A percentile compares a stretch with the other conserved stretches of the same genome.
Conservation (phyloP, 228 moss, liverwort and hornwort species). For the Sphagnum fallax region DNA sequence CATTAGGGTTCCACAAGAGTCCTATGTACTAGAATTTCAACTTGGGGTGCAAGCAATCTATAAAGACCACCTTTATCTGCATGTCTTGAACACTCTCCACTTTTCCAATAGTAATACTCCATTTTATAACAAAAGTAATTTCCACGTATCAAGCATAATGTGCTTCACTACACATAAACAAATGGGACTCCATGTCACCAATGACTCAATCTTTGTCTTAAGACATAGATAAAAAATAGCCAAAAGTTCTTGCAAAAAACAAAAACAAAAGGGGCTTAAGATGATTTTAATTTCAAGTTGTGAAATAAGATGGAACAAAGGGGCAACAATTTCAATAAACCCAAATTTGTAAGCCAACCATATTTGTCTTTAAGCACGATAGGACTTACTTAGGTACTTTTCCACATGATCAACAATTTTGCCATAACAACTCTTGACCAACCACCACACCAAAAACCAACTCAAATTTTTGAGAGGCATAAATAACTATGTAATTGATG, state of each 20-base stretch:
- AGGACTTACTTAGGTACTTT: neutral
- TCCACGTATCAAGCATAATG: conserved; percentile 77
- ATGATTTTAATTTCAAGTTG: too few relatives aligned
- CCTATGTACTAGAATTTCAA: neutral
- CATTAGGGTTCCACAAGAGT: neutral
- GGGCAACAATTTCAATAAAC: too few relatives aligned
- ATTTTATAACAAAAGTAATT: conserved; percentile 58
- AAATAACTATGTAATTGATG: too few relatives aligned
- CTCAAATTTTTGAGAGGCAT: too few relatives aligned
- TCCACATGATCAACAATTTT: neutral
- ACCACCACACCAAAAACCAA: too few relatives aligned
- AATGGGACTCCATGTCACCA: too few relatives aligned
- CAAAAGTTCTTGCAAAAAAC: neutral
- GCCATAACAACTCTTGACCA: neutral
- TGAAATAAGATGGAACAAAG: too few relatives aligned
- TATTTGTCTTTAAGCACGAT: too few relatives aligned
- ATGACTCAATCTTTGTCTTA: neutral
- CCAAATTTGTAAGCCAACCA: too few relatives aligned
- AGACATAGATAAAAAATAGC: too few relatives aligned
- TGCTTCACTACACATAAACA: conserved; percentile 43
- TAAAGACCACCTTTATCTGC: conserved; percentile 55
- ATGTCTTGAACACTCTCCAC: conserved; percentile 74
- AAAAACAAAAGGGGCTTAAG: neutral
- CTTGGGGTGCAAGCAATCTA: neutral
- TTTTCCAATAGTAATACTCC: conserved; percentile 29